A percentile compares a stretch with the other conserved stretches of the same genome.
phyloP scores from a whole-genome alignment of 2,329 filamentous ascomycete species.

The Delphinella strobiligena region DNA sequence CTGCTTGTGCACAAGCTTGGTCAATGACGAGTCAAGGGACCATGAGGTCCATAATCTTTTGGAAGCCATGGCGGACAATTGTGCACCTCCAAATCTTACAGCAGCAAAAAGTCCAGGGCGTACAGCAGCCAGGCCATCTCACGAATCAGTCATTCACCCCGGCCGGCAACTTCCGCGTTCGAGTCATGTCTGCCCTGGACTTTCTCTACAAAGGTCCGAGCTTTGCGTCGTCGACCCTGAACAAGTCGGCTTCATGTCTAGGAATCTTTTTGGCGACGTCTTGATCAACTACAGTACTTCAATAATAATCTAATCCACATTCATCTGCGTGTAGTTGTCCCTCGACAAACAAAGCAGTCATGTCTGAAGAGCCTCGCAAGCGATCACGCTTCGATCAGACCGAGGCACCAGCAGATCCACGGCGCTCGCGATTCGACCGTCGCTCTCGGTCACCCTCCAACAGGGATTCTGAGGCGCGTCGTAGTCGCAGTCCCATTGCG shows the following conservation, averaged over 20 bases:
- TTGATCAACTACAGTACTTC: too few relatives aligned
- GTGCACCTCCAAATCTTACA: not conserved
- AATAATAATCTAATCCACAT: too few relatives aligned
- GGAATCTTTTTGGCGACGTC: not conserved
- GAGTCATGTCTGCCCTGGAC: too few relatives aligned
- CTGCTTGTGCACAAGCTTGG: not conserved
- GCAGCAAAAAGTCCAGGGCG: constrained; percentile 1
- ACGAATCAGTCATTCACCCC: not conserved
- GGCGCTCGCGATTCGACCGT: constrained; percentile 72
- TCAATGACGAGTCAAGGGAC: constrained; percentile 6
- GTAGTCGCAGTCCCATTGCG: constrained; percentile 70
- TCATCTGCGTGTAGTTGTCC: too few relatives aligned
- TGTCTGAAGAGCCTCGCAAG: constrained; percentile 76
- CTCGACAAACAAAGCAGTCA: too few relatives aligned
- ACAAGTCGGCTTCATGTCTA: too few relatives aligned
- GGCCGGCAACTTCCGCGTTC: not conserved
- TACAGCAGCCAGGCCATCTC: too few relatives aligned
- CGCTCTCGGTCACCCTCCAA: constrained; percentile 71
- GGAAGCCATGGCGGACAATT: constrained; percentile 19
- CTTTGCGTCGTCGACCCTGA: too few relatives aligned
- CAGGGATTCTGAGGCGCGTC: constrained; percentile 51
- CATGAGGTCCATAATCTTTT: constrained; percentile 17
- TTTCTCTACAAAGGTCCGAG: too few relatives aligned
- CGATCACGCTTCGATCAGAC: constrained; percentile 92
- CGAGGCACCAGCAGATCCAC: constrained; percentile 53